Evolutionary conservation across 257 asterid genomes (phyloP).

Genomic region (Datura wrightii): DNA sequence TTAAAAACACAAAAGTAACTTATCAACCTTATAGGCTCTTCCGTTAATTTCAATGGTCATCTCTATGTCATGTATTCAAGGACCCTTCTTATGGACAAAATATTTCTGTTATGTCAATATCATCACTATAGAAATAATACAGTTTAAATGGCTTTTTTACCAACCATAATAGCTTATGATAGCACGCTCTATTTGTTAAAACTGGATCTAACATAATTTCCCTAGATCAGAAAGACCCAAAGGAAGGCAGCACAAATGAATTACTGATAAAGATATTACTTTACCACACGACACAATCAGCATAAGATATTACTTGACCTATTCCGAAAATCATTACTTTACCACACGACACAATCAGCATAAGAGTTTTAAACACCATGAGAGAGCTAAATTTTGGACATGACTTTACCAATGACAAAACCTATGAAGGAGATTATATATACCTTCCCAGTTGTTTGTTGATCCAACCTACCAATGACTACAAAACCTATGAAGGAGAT

Average conservation of each 20-base stretch:
- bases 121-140: background rate
- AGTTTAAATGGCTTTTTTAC: slow-evolving; percentile 3
- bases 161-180: slow-evolving; percentile 3
- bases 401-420: background rate
- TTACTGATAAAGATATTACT: background rate
- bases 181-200: background rate
- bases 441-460: too few species aligned
- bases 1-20: background rate
- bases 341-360: background rate
- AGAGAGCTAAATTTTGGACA: slow-evolving; percentile 28
- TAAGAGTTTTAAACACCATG: background rate
- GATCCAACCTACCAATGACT: background rate
- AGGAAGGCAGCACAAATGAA: background rate
- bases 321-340: background rate
- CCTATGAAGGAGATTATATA: too few species aligned
- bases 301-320: background rate
- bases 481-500: background rate
- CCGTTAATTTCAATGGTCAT: background rate
- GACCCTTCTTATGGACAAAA: background rate
- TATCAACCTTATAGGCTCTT: background rate
- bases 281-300: background rate
- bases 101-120: background rate
- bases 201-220: background rate
- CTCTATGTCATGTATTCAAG: background rate
- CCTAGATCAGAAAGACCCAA: background rate